These are phyloP conservation scores for Diutina neorugosa DNA, from an alignment of 1,139 yeast species.

Conservation along the genomic window DNA sequence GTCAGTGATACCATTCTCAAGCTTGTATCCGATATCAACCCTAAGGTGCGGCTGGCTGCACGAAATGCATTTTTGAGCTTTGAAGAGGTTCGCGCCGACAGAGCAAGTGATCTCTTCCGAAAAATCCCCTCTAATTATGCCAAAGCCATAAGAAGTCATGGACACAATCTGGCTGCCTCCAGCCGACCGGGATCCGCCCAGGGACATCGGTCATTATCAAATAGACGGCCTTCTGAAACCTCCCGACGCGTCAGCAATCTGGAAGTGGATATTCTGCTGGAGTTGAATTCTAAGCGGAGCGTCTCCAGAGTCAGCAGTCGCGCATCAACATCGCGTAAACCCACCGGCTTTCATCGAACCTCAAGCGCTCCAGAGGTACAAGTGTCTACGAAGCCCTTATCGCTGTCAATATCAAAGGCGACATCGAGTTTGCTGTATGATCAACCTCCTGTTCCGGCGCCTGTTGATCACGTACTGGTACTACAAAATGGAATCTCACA, in stretches of 20 bases:
- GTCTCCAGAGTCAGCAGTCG: not conserved
- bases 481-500: no score
- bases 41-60: constrained; percentile 66
- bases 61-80: constrained; percentile 68
- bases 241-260: not conserved
- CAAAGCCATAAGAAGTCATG: constrained; percentile 8
- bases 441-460: not conserved
- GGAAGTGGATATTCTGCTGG: not conserved
- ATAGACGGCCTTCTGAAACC: not conserved
- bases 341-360: not conserved
- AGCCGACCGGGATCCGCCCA: not conserved
- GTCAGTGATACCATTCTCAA: constrained; percentile 13
- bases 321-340: not conserved
- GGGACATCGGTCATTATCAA: not conserved
- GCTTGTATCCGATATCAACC: constrained; percentile 71
- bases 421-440: not conserved
- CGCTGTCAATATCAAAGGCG: not conserved
- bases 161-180: not conserved
- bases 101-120: constrained; percentile 43
- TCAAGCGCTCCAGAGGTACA: not conserved
- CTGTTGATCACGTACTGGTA: not conserved
- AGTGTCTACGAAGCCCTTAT: not conserved
- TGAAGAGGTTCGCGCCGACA: constrained; percentile 32
- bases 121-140: constrained; percentile 24
- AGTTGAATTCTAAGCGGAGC: not conserved